A percentile compares a stretch with the other conserved stretches of the same genome.
These are phyloP conservation scores for Lentinula sp. DNA, from an alignment of 768 basidiomycete species.

Conservation along the genomic window DNA sequence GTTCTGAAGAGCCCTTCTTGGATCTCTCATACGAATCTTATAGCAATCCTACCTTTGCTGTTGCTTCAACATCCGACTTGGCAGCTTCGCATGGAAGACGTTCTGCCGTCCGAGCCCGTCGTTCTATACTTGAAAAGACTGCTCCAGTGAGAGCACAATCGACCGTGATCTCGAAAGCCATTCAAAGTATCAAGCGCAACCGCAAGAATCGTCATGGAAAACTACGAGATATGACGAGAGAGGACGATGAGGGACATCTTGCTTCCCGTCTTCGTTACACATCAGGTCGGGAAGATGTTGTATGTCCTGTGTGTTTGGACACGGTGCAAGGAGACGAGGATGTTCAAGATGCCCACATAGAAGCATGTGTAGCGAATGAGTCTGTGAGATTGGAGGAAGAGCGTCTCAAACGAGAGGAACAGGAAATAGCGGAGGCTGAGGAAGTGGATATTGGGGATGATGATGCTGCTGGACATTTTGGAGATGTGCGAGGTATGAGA, in stretches of 20 bases:
- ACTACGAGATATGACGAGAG: slow-evolving; percentile 60
- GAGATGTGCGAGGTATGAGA: slow-evolving; percentile 39
- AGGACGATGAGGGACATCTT: slow-evolving; percentile 43
- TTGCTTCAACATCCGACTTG: slow-evolving; percentile 12
- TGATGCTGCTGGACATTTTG: slow-evolving; percentile 32
- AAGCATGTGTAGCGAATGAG: slow-evolving; percentile 66
- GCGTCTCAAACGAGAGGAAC: slow-evolving; percentile 27
- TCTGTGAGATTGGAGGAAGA: slow-evolving; percentile 36
- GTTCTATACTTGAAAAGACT: slow-evolving; percentile 21
- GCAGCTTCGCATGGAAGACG: slow-evolving; percentile 22
- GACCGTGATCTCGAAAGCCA: slow-evolving; percentile 40
- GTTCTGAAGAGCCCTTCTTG: slow-evolving; percentile 49
- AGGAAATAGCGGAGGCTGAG: slow-evolving; percentile 22
- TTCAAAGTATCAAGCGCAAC: slow-evolving; percentile 59
- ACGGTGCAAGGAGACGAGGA: slow-evolving; percentile 61
- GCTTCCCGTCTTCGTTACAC: slow-evolving; percentile 15
- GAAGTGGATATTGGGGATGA: slow-evolving; percentile 22
- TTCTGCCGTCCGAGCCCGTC: slow-evolving; percentile 39
- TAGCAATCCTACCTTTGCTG: slow-evolving; percentile 24
- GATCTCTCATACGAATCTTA: slow-evolving; percentile 42
- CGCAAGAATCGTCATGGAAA: slow-evolving; percentile 64
- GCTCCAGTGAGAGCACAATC: slow-evolving; percentile 19
- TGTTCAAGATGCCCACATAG: slow-evolving; percentile 75
- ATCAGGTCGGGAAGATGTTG: slow-evolving; percentile 31
- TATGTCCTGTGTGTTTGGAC: slow-evolving; percentile 68